These are phyloP conservation scores for Sparassis latifolia DNA, from an alignment of 1,284 basidiomycete species.

Conservation along the genomic window DNA sequence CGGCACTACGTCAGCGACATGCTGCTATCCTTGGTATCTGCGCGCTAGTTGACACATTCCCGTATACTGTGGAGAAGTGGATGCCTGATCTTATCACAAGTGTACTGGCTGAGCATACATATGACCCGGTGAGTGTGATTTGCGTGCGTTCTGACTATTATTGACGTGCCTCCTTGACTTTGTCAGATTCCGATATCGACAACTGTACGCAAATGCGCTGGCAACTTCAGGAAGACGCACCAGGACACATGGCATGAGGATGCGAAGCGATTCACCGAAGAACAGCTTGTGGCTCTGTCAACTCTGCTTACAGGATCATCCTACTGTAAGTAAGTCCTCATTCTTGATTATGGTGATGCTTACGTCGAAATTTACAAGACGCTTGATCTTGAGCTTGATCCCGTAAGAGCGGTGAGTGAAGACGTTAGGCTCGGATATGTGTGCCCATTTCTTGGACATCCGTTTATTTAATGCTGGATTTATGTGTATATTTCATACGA, in stretches of 20 bases:
- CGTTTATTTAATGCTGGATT: too few species aligned
- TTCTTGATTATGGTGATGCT: slow-evolving; percentile 20
- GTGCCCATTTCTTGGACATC: too few species aligned
- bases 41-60: slow-evolving; percentile 76
- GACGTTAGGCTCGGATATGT: too few species aligned
- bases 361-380: slow-evolving; percentile 2
- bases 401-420: too few species aligned
- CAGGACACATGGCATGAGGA: slow-evolving; percentile 86
- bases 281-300: slow-evolving; percentile 64
- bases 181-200: slow-evolving; percentile 64
- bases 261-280: slow-evolving; percentile 66
- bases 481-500: too few species aligned
- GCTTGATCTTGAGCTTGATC: too few species aligned
- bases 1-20: slow-evolving; percentile 65
- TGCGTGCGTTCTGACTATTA: too few species aligned
- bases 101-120: slow-evolving; percentile 73
- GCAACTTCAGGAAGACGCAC: slow-evolving; percentile 73
- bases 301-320: slow-evolving; percentile 69
- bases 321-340: slow-evolving; percentile 47
- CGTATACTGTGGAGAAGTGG: slow-evolving; percentile 83
- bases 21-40: slow-evolving; percentile 76
- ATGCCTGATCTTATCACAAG: slow-evolving; percentile 70
- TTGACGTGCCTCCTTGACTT: too few species aligned
- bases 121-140: slow-evolving; percentile 53
- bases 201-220: slow-evolving; percentile 66